A percentile compares a stretch with the other conserved stretches of the same genome.
Conservation (phyloP, 2,329 filamentous ascomycete genomes). For the Cladophialophora immunda region DNA sequence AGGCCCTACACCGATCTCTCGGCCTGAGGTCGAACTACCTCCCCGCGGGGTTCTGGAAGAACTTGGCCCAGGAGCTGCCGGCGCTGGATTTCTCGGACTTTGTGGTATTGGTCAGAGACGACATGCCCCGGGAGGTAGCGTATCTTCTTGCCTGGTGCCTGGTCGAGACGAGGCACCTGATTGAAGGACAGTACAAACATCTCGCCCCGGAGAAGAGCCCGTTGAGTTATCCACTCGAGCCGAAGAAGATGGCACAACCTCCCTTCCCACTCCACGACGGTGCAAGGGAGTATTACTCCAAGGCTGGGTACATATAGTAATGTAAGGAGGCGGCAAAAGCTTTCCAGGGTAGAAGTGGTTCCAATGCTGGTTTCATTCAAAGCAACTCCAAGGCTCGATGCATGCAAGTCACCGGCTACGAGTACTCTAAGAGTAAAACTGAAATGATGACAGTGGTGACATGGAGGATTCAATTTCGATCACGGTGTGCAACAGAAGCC, state of each 20-base stretch:
- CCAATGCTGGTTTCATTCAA: background rate
- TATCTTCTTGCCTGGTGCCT: slow-evolving; percentile 29
- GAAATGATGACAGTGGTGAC: no score
- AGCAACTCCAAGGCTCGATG: background rate
- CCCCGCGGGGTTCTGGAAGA: slow-evolving; percentile 27
- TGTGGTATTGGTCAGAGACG: slow-evolving; percentile 26
- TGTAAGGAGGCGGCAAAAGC: background rate
- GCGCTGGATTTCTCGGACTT: slow-evolving; percentile 32
- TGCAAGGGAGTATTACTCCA: slow-evolving; percentile 26
- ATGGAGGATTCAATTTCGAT: no score
- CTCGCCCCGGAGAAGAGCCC: slow-evolving; percentile 25
- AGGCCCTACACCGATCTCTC: slow-evolving; percentile 13
- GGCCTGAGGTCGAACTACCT: slow-evolving; percentile 23
- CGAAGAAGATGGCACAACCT: slow-evolving; percentile 22
- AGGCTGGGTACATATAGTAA: background rate
- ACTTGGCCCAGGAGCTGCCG: slow-evolving; percentile 18
- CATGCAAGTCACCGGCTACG: no score
- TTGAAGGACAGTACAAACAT: slow-evolving; percentile 31
- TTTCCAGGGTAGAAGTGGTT: background rate
- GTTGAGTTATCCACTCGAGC: slow-evolving; percentile 28
- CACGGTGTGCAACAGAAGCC: no score
- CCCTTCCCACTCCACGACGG: slow-evolving; percentile 25
- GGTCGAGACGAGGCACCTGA: slow-evolving; percentile 29
- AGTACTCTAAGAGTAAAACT: no score
- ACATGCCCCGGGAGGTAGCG: slow-evolving; percentile 29